phyloP scores from a whole-genome alignment of 2,329 filamentous ascomycete species.

The Hirsutella thompsonii region DNA sequence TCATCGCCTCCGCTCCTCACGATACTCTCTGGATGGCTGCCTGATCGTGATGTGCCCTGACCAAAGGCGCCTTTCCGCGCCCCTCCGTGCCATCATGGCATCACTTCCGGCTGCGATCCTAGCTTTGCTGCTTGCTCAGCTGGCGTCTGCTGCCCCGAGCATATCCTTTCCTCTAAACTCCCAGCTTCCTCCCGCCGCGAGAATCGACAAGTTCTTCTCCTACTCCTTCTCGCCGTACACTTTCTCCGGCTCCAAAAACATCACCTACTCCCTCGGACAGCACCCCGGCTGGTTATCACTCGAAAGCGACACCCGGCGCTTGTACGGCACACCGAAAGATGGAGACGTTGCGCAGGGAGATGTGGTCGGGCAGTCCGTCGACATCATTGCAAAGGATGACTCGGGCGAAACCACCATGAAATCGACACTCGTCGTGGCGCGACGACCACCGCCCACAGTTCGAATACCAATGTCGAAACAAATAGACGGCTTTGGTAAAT shows the following conservation, averaged over 20 bases:
- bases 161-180: slow-evolving; percentile 66
- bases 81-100: slow-evolving; percentile 15
- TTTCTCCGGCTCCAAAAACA: slow-evolving; percentile 48
- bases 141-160: slow-evolving; percentile 25
- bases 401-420: slow-evolving; percentile 50
- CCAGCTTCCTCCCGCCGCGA: slow-evolving; percentile 69
- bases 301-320: slow-evolving; percentile 47
- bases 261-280: slow-evolving; percentile 54
- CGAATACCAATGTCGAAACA: slow-evolving; percentile 44
- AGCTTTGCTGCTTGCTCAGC: slow-evolving; percentile 14
- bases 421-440: slow-evolving; percentile 59
- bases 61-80: slow-evolving; percentile 9
- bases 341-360: slow-evolving; percentile 33
- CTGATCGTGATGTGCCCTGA: slow-evolving; percentile 7
- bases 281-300: slow-evolving; percentile 66
- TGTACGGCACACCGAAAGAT: slow-evolving; percentile 57
- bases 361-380: slow-evolving; percentile 47
- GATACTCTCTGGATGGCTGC: slow-evolving; percentile 5
- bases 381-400: slow-evolving; percentile 55
- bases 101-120: slow-evolving; percentile 8
- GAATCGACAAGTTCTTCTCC: slow-evolving; percentile 51
- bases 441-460: slow-evolving; percentile 38
- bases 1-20: slow-evolving; percentile 4
- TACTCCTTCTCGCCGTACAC: slow-evolving; percentile 64
- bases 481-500: slow-evolving; percentile 42